Percentiles rank a stretch among this genome's conserved stretches.
These are phyloP conservation scores for Diplodia sapinea DNA, from an alignment of 2,329 filamentous ascomycete species.

Conservation along the genomic window DNA sequence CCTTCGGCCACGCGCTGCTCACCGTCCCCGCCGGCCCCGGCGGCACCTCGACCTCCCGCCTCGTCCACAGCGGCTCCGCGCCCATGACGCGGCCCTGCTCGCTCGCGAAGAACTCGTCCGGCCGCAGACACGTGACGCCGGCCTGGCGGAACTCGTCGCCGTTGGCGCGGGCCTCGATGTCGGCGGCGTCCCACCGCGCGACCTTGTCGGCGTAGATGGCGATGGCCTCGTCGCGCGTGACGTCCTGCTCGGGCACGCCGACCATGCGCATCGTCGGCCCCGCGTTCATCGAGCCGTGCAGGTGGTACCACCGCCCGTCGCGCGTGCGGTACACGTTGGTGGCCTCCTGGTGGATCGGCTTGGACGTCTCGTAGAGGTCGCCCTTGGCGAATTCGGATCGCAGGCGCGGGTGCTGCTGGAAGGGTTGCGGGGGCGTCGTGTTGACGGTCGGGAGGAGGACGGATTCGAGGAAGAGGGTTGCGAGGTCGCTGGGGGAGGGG, in stretches of 20 bases:
- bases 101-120: conserved; percentile 47
- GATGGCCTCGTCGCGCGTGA: conserved; percentile 40
- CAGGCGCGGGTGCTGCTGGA: conserved; percentile 32
- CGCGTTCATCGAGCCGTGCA: conserved; percentile 53
- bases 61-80: conserved; percentile 24
- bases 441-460: conserved; percentile 45
- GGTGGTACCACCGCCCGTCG: conserved; percentile 55
- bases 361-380: conserved; percentile 37
- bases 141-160: conserved; percentile 49
- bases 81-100: conserved; percentile 41
- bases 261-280: conserved; percentile 50
- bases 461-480: conserved; percentile 54
- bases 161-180: conserved; percentile 46
- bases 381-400: conserved; percentile 36
- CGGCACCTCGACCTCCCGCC: not conserved
- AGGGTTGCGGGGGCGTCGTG: conserved; percentile 35
- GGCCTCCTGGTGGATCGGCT: conserved; percentile 33
- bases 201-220: conserved; percentile 45
- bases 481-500: conserved; percentile 46
- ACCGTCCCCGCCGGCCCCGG: no score
- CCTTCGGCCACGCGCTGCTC: conserved; percentile 17
- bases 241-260: conserved; percentile 36
- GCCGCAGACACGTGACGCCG: conserved; percentile 48
- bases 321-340: conserved; percentile 58
- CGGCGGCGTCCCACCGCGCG: conserved; percentile 41